Conservation (phyloP, 23 red algal species). For the Gracilaria domingensis region DNA sequence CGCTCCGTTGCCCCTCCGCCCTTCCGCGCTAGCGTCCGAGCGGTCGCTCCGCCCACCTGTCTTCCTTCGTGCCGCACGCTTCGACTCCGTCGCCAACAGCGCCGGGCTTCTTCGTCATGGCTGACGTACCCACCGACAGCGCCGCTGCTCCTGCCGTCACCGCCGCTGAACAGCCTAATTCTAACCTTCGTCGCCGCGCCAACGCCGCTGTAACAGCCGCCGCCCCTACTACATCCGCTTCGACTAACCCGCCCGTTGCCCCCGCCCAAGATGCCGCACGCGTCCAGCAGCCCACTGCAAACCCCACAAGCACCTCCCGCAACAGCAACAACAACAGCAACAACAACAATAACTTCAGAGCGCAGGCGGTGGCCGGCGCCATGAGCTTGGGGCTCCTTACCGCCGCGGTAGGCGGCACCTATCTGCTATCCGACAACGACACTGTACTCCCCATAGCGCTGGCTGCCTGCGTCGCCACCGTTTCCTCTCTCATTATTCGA, state of each 20-base stretch:
- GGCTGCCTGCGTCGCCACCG: conserved; percentile 66
- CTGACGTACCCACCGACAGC: not conserved
- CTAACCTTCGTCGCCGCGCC: conserved; percentile 34
- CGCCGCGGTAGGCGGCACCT: conserved; percentile 65
- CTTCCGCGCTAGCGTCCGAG: not conserved
- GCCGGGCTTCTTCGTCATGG: not conserved
- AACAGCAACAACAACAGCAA: not conserved
- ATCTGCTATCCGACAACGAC: conserved; percentile 65
- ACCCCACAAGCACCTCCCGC: not conserved
- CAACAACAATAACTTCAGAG: conserved; percentile 28
- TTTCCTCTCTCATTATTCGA: conserved; percentile 61
- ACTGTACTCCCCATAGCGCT: conserved; percentile 60
- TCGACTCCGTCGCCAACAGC: not conserved
- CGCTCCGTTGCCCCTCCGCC: not conserved
- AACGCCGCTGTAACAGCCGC: not conserved
- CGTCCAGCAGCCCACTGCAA: not conserved
- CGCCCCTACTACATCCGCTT: not conserved
- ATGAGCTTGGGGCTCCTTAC: conserved; percentile 68
- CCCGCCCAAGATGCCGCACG: conserved; percentile 3
- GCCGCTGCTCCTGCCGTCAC: not conserved
- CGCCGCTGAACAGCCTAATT: not conserved
- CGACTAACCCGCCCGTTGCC: not conserved
- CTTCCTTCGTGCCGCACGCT: not conserved
- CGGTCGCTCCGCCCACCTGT: conserved; percentile 19
- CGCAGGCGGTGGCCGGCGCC: conserved; percentile 56